Base-by-base conservation (phyloP, 202 grass and related monocot species). In the Digitaria exilis region DNA sequence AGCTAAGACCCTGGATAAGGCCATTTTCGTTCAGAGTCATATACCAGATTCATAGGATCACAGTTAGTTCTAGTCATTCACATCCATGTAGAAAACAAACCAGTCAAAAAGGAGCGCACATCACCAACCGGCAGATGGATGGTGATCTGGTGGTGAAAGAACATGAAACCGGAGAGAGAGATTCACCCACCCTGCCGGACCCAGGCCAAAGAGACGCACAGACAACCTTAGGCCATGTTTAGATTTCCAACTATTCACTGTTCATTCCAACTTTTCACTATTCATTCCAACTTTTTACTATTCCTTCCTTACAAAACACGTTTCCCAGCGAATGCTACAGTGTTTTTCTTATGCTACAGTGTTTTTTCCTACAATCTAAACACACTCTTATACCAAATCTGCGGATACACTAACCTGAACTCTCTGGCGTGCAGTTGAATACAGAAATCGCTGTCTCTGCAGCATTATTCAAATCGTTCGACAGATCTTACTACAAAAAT, bases 41-140 rank as follows among this genome's bases (percentile, higher is more conserved):
- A 22, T 65, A 4, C 49, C n/a, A 32, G 28, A 71, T 81, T 49
- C 78, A 28, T 9, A 61, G 24, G 41, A 79, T 41, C 26, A 22
- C 18, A 7, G 65, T 14, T 43, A 0, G 46, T 44, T 65, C 8
- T 13, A 12, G 16, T 29, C 37, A 32, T 70, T 48, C 56, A 65
- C 46, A 45, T 52, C 15, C 32, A 16, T 17, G 43, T 64, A 48
- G 11, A 61, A 31, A 64, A 45, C 25, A n/a, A 24, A 45, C 10
- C 26, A 10, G 69, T 76, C 82, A 89, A 76, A 84, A 70, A 25
- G 31, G 37, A 52, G 31, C 51, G 46, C 8, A 9, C 70, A 73
- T 50, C 68, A 85, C 63, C 77, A 42, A 64, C 69, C 54, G 29
- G 55, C 45, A 37, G 48, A 13, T 1, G 41, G 2, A 21, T 25